Evolutionary conservation across 1,284 basidiomycete species (phyloP), one percentile per base, ranked within the genome.

Genomic region (Leccinum proximum): DNA sequence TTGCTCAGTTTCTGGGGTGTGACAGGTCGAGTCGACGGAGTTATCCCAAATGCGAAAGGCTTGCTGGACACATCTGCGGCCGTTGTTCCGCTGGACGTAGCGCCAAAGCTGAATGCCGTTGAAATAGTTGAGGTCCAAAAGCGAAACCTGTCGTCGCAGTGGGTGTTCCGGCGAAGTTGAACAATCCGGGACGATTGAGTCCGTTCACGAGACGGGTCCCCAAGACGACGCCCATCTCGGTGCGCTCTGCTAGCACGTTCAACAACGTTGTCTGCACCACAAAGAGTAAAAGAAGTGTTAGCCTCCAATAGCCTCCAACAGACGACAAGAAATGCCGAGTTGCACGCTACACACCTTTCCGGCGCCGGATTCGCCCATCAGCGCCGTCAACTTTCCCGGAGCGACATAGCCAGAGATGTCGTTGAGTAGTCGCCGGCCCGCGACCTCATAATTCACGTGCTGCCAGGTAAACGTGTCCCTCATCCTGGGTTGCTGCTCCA

Each of bases 171-270:
- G 26, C 26, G 26, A 30, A 30, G 26, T 30, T 30, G 26, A 30
- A 30, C 26, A 30, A 30, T 30, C 26, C 26, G 26, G 26, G 26
- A 30, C 26, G 26, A 30, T 30, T 30, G 4, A 30, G 82, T 0
- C 94, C 94, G 67, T 93, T 89, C 69, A 97, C 89, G 60, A 93
- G 84, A 62, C 88, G 83, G 58, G 93, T 86, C 1, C 95, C 95
- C 2, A 81, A 82, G 56, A 96, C 84, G n/a, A 94, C 84, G 26
- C 94, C 95, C 63, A 84, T 86, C n/a, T 82, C 84, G n/a, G 86
- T 85, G 14, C 94, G 87, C 66, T 91, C 84, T 0, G 94, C 93
- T 6, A 97, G 80, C 1, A 92, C 93, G 73, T 97, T 94, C 60
- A 96, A 80, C 1, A 95, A 78, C 0, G 91, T 93, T 1, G 91